phyloP scores from a whole-genome alignment of 164 flowering plant species.

The Vitis amurensis region DNA sequence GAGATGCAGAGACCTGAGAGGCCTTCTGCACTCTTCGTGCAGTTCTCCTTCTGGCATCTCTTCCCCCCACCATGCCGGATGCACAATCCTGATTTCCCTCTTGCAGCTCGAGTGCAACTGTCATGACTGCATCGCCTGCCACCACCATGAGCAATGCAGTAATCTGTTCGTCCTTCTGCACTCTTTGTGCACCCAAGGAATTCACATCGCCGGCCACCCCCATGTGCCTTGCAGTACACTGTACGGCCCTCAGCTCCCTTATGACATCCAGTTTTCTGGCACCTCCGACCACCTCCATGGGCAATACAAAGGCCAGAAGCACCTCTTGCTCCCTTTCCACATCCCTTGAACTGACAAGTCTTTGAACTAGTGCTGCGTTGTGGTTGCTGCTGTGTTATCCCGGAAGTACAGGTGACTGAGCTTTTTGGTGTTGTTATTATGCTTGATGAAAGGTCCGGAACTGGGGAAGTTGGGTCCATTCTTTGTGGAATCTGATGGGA shows the following conservation, averaged over 20 bases:
- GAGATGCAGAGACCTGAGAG: conserved; percentile 93
- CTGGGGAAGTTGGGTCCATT: conserved; percentile 17
- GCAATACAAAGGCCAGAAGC: conserved; percentile 95
- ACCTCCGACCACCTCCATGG: conserved; percentile 95
- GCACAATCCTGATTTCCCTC: conserved; percentile 90
- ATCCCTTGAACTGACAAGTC: conserved; percentile 78
- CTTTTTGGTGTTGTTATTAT: conserved; percentile 52
- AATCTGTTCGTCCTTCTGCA: conserved; percentile 95
- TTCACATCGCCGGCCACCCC: conserved; percentile 94
- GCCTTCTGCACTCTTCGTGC: conserved; percentile 95
- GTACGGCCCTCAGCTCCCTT: conserved; percentile 97
- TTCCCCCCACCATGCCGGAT: conserved; percentile 98
- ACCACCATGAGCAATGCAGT: conserved; percentile 95
- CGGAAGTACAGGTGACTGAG: conserved; percentile 79
- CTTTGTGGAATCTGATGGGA: conserved; percentile 25
- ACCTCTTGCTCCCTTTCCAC: conserved; percentile 96
- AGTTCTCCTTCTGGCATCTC: conserved; percentile 79
- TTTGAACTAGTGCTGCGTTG: conserved; percentile 50
- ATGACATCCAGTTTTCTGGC: conserved; percentile 77
- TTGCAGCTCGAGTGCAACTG: conserved; percentile 80
- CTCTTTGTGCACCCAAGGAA: conserved; percentile 89
- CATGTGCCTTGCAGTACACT: conserved; percentile 94
- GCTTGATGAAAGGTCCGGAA: conserved; percentile 52
- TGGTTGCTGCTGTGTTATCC: conserved; percentile 49
- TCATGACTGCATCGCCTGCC: conserved; percentile 86